phyloP scores from a whole-genome alignment of 2,329 filamentous ascomycete species.

The Microdochium trichocladiopsis region DNA sequence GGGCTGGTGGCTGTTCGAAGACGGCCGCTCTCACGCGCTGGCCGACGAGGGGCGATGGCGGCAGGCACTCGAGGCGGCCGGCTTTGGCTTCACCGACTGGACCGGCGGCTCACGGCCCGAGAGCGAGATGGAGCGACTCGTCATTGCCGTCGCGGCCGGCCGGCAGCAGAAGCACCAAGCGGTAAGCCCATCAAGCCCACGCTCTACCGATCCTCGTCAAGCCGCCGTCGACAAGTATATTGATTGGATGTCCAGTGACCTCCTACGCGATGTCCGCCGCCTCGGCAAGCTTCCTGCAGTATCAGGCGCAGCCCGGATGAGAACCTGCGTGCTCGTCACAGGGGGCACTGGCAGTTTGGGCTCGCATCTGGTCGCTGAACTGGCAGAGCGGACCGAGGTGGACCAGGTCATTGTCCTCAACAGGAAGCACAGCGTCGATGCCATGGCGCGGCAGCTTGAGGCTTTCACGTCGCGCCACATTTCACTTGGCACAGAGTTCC shows the following conservation, averaged over 20 bases:
- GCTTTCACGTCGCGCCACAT: slow-evolving; percentile 11
- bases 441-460: slow-evolving; percentile 23
- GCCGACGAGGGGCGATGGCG: slow-evolving; percentile 13
- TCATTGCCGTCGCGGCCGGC: slow-evolving; percentile 18
- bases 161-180: slow-evolving; percentile 2
- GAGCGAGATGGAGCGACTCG: slow-evolving; percentile 15
- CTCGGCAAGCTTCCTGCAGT: not conserved
- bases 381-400: slow-evolving; percentile 19
- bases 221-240: not conserved
- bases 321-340: slow-evolving; percentile 24
- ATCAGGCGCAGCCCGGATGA: not conserved
- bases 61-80: slow-evolving; percentile 12
- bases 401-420: slow-evolving; percentile 37
- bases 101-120: slow-evolving; percentile 18
- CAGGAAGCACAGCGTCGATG: slow-evolving; percentile 19
- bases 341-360: slow-evolving; percentile 31
- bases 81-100: slow-evolving; percentile 21
- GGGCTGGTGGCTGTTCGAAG: slow-evolving; percentile 30
- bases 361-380: slow-evolving; percentile 21
- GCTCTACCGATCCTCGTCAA: not conserved
- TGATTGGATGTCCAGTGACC: not conserved
- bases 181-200: not conserved
- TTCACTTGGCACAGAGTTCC: not conserved
- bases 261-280: not conserved
- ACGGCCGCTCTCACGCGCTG: slow-evolving; percentile 18